Conservation (phyloP, 108 stramenopile species). For the Mediolabrus comicus region DNA sequence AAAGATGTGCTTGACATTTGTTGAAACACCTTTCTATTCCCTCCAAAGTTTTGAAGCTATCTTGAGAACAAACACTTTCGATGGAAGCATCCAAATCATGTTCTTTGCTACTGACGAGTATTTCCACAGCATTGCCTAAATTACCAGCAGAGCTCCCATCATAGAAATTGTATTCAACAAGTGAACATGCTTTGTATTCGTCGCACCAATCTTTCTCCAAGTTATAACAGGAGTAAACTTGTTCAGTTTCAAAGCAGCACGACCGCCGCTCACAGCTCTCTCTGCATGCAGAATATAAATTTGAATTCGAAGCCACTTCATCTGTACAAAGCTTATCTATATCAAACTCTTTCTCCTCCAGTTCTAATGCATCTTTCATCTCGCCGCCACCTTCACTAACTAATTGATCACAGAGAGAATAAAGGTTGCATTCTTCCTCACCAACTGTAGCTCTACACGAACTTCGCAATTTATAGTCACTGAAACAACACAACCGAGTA, state of each 20-base stretch:
- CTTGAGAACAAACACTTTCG: not conserved
- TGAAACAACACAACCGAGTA: constrained; percentile 5
- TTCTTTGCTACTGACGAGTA: not conserved
- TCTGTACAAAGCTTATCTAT: constrained; percentile 1
- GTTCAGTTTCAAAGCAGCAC: constrained; percentile 10
- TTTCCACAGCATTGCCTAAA: too few relatives aligned
- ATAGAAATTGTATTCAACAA: not conserved
- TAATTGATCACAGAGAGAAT: constrained; percentile 1
- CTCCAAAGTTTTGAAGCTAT: not conserved
- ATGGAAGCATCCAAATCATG: not conserved
- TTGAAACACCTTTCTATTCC: not conserved
- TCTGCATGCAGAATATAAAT: constrained; percentile 8
- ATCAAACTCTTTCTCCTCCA: not conserved
- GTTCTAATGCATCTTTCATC: not conserved
- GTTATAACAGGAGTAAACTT: constrained; percentile 8
- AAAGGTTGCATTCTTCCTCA: constrained; percentile 5
- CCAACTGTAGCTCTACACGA: constrained; percentile 4
- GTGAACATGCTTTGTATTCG: constrained; percentile 13
- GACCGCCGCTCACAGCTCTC: constrained; percentile 3
- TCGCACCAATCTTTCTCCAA: constrained; percentile 26
- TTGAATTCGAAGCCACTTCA: not conserved
- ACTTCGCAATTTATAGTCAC: constrained; percentile 6
- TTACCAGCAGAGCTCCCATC: not conserved
- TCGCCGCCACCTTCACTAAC: constrained; percentile 10
- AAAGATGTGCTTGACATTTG: not conserved